Conservation (phyloP, 768 basidiomycete species). For the Paxillus involutus region DNA sequence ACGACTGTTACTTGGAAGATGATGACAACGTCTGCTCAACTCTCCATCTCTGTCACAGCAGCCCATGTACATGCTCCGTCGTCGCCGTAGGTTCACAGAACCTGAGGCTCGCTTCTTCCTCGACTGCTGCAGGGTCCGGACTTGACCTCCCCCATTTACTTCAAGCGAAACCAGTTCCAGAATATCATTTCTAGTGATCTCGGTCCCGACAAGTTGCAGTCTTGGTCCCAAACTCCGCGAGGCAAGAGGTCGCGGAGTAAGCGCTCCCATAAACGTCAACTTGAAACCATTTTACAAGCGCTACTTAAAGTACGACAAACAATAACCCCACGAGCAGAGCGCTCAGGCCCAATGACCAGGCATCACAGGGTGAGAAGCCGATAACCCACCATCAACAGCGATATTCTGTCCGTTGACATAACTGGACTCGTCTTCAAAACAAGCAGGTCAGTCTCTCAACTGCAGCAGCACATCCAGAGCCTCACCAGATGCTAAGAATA, state of each 20-base stretch:
- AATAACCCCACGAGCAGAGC: background rate
- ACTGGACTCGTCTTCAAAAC: conserved; percentile 72
- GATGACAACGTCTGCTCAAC: conserved; percentile 96
- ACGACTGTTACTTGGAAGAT: conserved; percentile 90
- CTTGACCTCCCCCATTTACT: background rate
- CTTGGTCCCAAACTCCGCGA: conserved; percentile 26
- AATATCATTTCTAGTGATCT: background rate
- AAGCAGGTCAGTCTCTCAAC: conserved; percentile 8
- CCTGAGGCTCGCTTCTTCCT: conserved; percentile 92
- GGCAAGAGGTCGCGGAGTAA: conserved; percentile 20
- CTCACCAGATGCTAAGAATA: conserved; percentile 88
- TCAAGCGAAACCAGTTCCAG: background rate
- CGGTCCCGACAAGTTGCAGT: background rate
- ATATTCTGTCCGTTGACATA: conserved; percentile 91
- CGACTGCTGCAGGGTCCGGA: conserved; percentile 20
- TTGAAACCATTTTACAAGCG: background rate
- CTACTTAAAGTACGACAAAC: background rate
- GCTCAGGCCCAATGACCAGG: conserved; percentile 69
- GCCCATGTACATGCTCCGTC: conserved; percentile 91
- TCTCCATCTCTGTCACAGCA: conserved; percentile 87
- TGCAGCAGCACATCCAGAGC: background rate
- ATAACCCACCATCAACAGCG: conserved; percentile 85
- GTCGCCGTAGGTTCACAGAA: conserved; percentile 84
- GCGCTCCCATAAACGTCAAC: background rate
- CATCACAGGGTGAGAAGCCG: conserved; percentile 74